Conservation (phyloP, 495 filamentous ascomycete genomes). For the Penicillium simplicissimum region DNA sequence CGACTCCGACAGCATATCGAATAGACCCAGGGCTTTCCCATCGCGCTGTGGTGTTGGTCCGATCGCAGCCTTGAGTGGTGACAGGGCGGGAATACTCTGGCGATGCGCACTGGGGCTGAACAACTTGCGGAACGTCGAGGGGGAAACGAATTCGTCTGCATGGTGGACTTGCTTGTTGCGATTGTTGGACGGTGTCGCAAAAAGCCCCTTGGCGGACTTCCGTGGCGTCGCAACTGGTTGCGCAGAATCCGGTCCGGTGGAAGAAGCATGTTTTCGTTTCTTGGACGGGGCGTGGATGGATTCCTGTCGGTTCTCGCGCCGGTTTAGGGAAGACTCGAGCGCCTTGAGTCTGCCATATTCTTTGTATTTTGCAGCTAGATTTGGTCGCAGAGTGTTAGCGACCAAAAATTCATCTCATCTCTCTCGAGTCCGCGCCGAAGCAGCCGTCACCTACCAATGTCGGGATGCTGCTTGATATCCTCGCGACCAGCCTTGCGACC, state of each 20-base stretch:
- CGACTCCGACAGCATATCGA: conserved; percentile 74
- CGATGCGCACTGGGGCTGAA: conserved; percentile 59
- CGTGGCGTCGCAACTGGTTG: conserved; percentile 27
- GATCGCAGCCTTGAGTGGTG: conserved; percentile 51
- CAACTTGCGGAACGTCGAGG: conserved; percentile 56
- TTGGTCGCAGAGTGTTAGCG: background rate
- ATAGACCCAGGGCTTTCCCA: conserved; percentile 84
- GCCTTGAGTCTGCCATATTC: conserved; percentile 77
- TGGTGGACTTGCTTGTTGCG: conserved; percentile 42
- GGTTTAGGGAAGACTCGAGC: conserved; percentile 39
- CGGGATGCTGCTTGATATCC: conserved; percentile 82
- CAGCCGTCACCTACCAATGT: conserved; percentile 62
- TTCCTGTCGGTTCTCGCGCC: conserved; percentile 33
- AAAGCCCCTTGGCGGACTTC: conserved; percentile 37
- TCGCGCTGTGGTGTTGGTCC: conserved; percentile 92
- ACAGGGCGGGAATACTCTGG: conserved; percentile 36
- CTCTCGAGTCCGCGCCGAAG: background rate
- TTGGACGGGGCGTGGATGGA: conserved; percentile 31
- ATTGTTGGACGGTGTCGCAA: conserved; percentile 50
- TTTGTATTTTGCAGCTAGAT: conserved; percentile 82
- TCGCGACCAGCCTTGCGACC: conserved; percentile 78
- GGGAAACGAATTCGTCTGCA: conserved; percentile 58
- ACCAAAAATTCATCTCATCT: background rate
- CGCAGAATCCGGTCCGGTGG: conserved; percentile 27
- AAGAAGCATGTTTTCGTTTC: conserved; percentile 44